Percentiles rank a stretch among this genome's conserved stretches.
phyloP scores from a whole-genome alignment of 148 eudicot species.

The Oxyria digyna region DNA sequence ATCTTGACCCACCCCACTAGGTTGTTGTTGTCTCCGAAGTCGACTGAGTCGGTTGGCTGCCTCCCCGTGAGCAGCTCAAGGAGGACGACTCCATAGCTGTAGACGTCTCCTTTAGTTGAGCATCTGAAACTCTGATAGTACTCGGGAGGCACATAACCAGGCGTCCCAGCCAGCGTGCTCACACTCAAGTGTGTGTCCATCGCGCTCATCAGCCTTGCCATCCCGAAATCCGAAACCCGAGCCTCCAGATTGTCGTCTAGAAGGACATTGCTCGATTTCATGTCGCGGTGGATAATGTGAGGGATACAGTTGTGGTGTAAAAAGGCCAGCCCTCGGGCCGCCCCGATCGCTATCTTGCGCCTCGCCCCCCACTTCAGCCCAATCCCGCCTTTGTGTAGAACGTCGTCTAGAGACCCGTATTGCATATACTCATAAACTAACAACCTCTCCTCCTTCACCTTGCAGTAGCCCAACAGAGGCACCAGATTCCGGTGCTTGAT shows the following conservation, averaged over 20 bases:
- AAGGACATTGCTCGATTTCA: slow-evolving; percentile 89
- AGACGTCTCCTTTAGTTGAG: slow-evolving; percentile 81
- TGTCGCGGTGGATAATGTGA: slow-evolving; percentile 81
- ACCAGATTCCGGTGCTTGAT: slow-evolving; percentile 83
- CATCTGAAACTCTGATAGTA: slow-evolving; percentile 70
- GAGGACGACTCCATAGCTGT: slow-evolving; percentile 85
- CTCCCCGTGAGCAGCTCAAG: slow-evolving; percentile 79
- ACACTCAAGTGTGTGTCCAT: slow-evolving; percentile 93
- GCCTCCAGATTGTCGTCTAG: slow-evolving; percentile 72
- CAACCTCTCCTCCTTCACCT: slow-evolving; percentile 80
- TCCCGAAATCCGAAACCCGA: slow-evolving; percentile 84
- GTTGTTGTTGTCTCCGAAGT: slow-evolving; percentile 90
- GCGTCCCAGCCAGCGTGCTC: slow-evolving; percentile 83
- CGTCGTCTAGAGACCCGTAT: slow-evolving; percentile 77
- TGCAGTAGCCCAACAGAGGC: slow-evolving; percentile 81
- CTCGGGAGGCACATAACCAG: slow-evolving; percentile 87
- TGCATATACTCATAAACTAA: slow-evolving; percentile 92
- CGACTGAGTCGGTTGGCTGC: slow-evolving; percentile 67
- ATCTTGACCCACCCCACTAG: slow-evolving; percentile 88
- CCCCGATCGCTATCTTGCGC: slow-evolving; percentile 76
- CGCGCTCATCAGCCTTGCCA: slow-evolving; percentile 84
- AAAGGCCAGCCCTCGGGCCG: slow-evolving; percentile 80
- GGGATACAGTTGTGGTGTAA: slow-evolving; percentile 87
- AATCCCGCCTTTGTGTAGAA: slow-evolving; percentile 52
- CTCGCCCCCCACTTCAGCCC: slow-evolving; percentile 60